These are phyloP conservation scores for Sporothrix schenckii DNA, from an alignment of 2,329 filamentous ascomycete genomes.

Conservation along the genomic window DNA sequence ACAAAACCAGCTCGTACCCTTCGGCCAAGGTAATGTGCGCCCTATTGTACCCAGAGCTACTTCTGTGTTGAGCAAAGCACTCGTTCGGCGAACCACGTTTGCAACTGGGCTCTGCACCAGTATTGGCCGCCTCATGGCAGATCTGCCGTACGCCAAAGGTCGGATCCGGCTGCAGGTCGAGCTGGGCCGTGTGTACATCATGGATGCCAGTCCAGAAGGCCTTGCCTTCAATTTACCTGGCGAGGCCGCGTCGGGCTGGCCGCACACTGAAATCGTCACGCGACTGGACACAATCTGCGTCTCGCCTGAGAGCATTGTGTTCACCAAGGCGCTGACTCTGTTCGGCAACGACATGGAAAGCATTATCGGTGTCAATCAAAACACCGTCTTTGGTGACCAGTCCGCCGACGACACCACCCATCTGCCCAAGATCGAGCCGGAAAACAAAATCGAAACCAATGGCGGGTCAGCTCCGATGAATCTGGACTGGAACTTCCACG, in stretches of 20 bases:
- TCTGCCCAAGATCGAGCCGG: too few relatives aligned
- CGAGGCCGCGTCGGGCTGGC: conserved; percentile 39
- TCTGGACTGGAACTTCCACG: conserved; percentile 31
- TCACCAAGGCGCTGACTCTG: conserved; percentile 41
- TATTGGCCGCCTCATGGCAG: conserved; percentile 33
- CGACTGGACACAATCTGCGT: conserved; percentile 35
- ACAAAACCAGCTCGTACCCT: not conserved
- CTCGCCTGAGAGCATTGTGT: conserved; percentile 35
- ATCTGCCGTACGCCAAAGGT: conserved; percentile 36
- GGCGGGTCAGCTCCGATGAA: not conserved
- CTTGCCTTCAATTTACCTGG: conserved; percentile 38
- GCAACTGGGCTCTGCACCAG: conserved; percentile 24
- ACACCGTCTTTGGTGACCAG: not conserved
- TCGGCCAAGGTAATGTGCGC: not conserved
- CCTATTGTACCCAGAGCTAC: not conserved
- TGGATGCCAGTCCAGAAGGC: conserved; percentile 33
- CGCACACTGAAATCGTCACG: conserved; percentile 29
- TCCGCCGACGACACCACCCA: not conserved
- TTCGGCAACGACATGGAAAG: conserved; percentile 37
- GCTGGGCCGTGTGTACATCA: conserved; percentile 41
- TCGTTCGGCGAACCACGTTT: conserved; percentile 28
- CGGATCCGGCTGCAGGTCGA: conserved; percentile 39
- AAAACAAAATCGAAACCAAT: not conserved
- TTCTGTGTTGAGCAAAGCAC: conserved; percentile 19
- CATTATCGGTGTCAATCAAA: conserved; percentile 16